Base-by-base conservation (phyloP, 176 grass and related monocot species). In the Tillandsia leiboldiana region DNA sequence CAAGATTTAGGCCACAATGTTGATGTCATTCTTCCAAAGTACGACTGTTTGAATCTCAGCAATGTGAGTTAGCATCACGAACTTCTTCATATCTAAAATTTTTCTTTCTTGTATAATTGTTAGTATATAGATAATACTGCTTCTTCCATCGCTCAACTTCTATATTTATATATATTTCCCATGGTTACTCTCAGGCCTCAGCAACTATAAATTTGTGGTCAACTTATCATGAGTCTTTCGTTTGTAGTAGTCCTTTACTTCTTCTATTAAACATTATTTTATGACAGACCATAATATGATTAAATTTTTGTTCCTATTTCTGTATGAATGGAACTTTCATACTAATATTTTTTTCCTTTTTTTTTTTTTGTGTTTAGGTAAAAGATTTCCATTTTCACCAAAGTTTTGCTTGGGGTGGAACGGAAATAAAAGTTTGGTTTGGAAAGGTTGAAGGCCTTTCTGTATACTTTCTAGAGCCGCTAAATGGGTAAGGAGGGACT, bases 391-490 rank as follows among this genome's bases (percentile, higher is more conserved):
- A 93, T 74, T 88, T 75, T 50, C 70, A 51, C 50, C 73, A 56
- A 74, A 99, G 81, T 77, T 99, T 87, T 75, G 13, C 51, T 75
- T 92, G 83, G 86, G 63, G 68, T 75, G 75, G 77, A 48, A 90
- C 79, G 27, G 94, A 99, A 53, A 87, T 99, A 84, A 93, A 90
- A 80, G 89, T 99, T 67, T 92, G 86, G 94, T 90, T 84, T 73
- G 94, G 94, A 52, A 93, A 80, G 66, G 94, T 99, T 67, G 89
- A 90, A 80, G 86, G 81, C 3, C 73, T 99, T 77, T 77, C 94
- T 64, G 94, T 93, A 76, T 86, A 93, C 73, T 99, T 99, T 82
- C 72, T 99, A 70, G 94, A 99, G 71, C 94, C 94, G n/a, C 86
- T 87, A 72, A 92, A 99, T 79, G 89, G 89, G 94, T 97, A 87